A percentile compares a stretch with the other conserved stretches of the same genome.
These are phyloP conservation scores for Helotiales sp. DNA, from an alignment of 2,329 filamentous ascomycete genomes.

Conservation along the genomic window DNA sequence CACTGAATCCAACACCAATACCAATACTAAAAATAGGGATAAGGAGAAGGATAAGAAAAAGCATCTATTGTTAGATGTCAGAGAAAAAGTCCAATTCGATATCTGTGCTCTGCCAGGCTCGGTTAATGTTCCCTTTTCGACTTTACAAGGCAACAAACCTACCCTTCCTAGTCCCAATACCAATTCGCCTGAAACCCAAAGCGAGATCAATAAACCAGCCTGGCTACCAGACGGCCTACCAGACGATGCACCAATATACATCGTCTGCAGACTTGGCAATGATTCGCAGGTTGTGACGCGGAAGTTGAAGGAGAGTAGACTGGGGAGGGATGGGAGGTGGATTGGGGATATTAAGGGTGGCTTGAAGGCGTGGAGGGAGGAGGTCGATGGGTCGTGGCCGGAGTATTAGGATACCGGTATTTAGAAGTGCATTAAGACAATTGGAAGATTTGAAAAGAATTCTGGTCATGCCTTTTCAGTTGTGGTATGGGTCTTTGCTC, in stretches of 20 bases:
- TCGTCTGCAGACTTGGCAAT: conserved; percentile 77
- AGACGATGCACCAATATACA: conserved; percentile 62
- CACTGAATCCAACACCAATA: too few species aligned
- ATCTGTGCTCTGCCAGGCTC: conserved; percentile 78
- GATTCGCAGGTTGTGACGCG: conserved; percentile 75
- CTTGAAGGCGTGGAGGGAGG: conserved; percentile 72
- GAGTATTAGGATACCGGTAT: too few species aligned
- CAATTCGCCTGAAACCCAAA: too few species aligned
- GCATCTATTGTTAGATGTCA: conserved; percentile 77
- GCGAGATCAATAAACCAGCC: conserved; percentile 26
- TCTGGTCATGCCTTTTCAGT: too few species aligned
- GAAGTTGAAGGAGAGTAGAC: conserved; percentile 64
- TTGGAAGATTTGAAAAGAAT: too few species aligned
- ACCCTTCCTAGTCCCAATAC: too few species aligned
- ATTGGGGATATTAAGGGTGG: conserved; percentile 76
- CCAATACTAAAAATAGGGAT: too few species aligned
- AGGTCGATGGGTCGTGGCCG: conserved; percentile 65
- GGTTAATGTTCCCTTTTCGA: conserved; percentile 74
- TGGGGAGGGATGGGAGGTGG: conserved; percentile 55
- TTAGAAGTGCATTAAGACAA: too few species aligned
- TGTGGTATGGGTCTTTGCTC: too few species aligned
- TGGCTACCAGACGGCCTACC: conserved; percentile 50
- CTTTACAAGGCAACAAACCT: conserved; percentile 44
- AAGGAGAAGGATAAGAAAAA: conserved; percentile 35
- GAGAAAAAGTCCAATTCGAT: conserved; percentile 83